Base-by-base conservation (phyloP, 2,329 filamentous ascomycete genomes). In the Lizonia empirigonia region DNA sequence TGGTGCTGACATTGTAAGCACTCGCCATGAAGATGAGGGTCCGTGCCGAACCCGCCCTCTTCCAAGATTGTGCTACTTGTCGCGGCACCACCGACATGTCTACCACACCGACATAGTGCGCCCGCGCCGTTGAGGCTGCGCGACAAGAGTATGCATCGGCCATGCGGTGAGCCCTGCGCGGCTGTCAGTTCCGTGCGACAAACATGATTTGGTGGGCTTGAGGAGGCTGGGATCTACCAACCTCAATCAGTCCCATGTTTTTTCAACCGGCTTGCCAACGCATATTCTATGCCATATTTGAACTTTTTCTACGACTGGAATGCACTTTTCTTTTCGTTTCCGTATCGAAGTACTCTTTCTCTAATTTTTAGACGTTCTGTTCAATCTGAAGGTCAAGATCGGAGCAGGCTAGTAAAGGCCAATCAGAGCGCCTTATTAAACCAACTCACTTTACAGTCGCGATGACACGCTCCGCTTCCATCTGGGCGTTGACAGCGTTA, bases 201-300 rank as follows among this genome's bases (percentile, higher is more conserved):
- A 65, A 59, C 62, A 62, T 60, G 59, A 50, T 64, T 64, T 58
- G 27, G 32, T 47, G 34, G 16, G 16, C 15, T 18, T 27, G 42
- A 41, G 56, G 59, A 56, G 63, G 65, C 56, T 67, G 63, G 64
- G 39, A 45, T 41, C 40, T 46, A 41, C 60, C 60, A 62, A 51
- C 55, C 51, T 57, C 56, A 32, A 44, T 56, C 60, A 63, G 54
- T 60, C 60, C 56, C 56, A 53, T 48, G 42, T 55, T 60, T 58
- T 57, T 49, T n/a, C n/a, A n/a, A 36, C 22, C 38, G 35, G 37
- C 42, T 50, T 53, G 51, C 37, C 47, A 48, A 16, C 50, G 39
- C 35, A 44, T 23, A 15, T 35, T 7, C 15, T 5, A 15, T 36
- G 26, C 35, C 48, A 36, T 49, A 48, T 35, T n/a, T 53, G 19